Percentiles rank a stretch among this genome's conserved stretches.
Conservation (phyloP, 139 green algal genomes). For the Closterium sp. region DNA sequence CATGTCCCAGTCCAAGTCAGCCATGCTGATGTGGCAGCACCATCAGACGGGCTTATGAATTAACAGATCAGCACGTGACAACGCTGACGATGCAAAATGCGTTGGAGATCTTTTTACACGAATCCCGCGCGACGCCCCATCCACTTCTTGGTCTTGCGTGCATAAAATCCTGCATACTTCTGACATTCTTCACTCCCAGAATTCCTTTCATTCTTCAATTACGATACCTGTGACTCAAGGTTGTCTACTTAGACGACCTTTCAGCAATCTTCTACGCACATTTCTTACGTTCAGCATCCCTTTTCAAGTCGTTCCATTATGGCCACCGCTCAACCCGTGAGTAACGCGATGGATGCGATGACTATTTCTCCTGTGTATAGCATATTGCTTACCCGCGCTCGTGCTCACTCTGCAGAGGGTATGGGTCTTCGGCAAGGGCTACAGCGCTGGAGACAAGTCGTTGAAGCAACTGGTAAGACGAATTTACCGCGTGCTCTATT, state of each 20-base stretch:
- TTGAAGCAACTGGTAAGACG: conserved; percentile 37
- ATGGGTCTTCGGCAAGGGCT: conserved; percentile 27
- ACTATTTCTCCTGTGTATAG: neutral
- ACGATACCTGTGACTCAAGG: neutral
- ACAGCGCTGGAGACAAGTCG: conserved; percentile 28
- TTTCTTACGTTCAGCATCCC: neutral
- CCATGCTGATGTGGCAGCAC: neutral
- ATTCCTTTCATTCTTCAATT: neutral
- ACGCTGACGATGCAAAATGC: neutral
- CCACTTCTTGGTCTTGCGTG: neutral
- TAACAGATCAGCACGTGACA: neutral
- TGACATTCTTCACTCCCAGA: neutral
- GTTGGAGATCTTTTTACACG: neutral
- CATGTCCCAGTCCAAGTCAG: neutral
- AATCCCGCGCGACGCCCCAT: neutral
- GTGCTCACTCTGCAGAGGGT: conserved; percentile 5
- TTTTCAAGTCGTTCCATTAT: neutral
- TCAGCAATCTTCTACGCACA: neutral
- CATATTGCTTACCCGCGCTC: neutral
- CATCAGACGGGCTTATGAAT: neutral
- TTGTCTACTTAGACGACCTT: neutral
- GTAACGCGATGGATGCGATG: neutral
- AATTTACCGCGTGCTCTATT: neutral
- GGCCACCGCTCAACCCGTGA: neutral
- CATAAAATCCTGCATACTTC: neutral